Conservation (phyloP, 2,329 filamentous ascomycete genomes). For the Aspergillus luchuensis region DNA sequence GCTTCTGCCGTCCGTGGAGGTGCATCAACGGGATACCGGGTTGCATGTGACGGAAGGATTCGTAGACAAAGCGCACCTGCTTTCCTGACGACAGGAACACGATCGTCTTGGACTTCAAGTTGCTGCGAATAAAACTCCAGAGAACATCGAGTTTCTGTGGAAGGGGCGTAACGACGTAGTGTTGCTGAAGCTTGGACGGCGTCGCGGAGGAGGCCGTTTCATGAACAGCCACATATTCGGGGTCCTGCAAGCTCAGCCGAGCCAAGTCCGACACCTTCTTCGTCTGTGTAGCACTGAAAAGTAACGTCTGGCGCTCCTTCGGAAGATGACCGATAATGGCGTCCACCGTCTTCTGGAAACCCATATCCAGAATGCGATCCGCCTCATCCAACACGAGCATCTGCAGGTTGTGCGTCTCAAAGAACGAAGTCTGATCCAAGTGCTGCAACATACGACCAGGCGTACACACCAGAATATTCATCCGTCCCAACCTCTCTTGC, state of each 20-base stretch:
- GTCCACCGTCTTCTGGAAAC: slow-evolving; percentile 86
- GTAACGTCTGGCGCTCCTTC: slow-evolving; percentile 79
- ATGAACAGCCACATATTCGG: slow-evolving; percentile 94
- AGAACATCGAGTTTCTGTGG: slow-evolving; percentile 88
- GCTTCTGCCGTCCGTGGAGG: slow-evolving; percentile 91
- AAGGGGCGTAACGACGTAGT: slow-evolving; percentile 83
- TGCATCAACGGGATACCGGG: slow-evolving; percentile 92
- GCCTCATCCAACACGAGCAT: slow-evolving; percentile 94
- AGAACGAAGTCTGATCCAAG: slow-evolving; percentile 85
- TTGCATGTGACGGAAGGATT: slow-evolving; percentile 88
- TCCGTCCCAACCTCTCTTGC: slow-evolving; percentile 77
- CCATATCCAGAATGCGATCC: slow-evolving; percentile 96
- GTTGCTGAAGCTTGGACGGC: slow-evolving; percentile 80
- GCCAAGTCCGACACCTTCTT: slow-evolving; percentile 91
- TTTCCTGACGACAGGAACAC: slow-evolving; percentile 96
- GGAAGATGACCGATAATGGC: slow-evolving; percentile 92
- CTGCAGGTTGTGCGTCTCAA: slow-evolving; percentile 88
- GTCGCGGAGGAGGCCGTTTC: slow-evolving; percentile 78
- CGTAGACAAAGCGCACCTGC: slow-evolving; percentile 94
- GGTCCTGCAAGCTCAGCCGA: slow-evolving; percentile 80
- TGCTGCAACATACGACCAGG: slow-evolving; percentile 95
- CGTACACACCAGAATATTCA: slow-evolving; percentile 97
- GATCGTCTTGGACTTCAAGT: slow-evolving; percentile 90
- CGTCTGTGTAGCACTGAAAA: slow-evolving; percentile 96
- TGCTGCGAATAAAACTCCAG: slow-evolving; percentile 88